These are phyloP conservation scores for Leptographium galeiforme DNA, from an alignment of 2,329 filamentous ascomycete genomes.

Conservation along the genomic window DNA sequence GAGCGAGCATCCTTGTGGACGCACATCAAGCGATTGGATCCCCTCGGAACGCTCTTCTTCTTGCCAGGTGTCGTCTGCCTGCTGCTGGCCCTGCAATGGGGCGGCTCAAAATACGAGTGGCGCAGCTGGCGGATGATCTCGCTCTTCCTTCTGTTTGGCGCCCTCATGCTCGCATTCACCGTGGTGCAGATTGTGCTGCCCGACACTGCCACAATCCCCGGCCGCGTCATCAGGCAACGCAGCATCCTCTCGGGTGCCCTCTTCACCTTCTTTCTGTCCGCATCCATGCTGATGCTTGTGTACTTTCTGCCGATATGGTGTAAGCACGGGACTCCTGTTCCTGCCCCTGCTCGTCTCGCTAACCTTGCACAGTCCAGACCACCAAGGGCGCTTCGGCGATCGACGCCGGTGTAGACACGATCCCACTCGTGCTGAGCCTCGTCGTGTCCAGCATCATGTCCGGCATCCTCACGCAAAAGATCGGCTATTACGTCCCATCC, in stretches of 20 bases:
- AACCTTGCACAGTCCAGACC: conserved; percentile 32
- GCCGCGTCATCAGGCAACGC: conserved; percentile 38
- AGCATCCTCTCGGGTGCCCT: conserved; percentile 35
- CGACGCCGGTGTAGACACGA: conserved; percentile 42
- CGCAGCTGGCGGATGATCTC: conserved; percentile 36
- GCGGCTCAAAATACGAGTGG: conserved; percentile 41
- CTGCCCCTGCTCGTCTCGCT: background rate
- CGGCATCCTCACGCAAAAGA: conserved; percentile 33
- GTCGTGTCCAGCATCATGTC: conserved; percentile 36
- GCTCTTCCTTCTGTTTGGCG: conserved; percentile 36
- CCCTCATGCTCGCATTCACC: conserved; percentile 32
- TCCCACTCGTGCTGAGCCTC: conserved; percentile 42
- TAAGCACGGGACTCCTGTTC: conserved; percentile 18
- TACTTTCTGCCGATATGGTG: conserved; percentile 44
- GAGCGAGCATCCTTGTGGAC: conserved; percentile 20
- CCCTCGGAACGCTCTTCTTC: conserved; percentile 45
- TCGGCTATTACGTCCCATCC: conserved; percentile 47
- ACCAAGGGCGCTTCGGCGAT: conserved; percentile 38
- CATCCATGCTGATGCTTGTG: conserved; percentile 38
- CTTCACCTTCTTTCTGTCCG: conserved; percentile 33
- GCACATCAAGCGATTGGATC: conserved; percentile 41
- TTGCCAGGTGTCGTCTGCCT: conserved; percentile 46
- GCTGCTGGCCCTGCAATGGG: conserved; percentile 51
- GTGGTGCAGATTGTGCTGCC: conserved; percentile 39
- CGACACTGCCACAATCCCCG: conserved; percentile 42